phyloP scores from a whole-genome alignment of 2,329 filamentous ascomycete genomes.

The Lasiodiplodia citricola region DNA sequence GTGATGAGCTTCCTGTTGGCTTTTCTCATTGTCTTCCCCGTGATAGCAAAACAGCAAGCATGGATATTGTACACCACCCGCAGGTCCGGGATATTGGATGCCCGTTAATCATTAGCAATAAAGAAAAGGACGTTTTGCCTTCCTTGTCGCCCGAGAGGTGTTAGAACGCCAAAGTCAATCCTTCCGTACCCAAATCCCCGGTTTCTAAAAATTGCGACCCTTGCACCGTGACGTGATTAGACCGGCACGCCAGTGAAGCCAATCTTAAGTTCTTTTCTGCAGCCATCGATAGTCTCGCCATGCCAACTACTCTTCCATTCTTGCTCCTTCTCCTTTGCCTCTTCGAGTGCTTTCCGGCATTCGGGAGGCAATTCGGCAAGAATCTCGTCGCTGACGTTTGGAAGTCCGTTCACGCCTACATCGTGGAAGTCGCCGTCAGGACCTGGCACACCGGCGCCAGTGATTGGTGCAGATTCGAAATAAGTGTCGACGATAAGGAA shows the following conservation, averaged over 20 bases:
- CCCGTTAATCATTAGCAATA: slow-evolving; percentile 5
- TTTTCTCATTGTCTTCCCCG: background rate
- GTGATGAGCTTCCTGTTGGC: background rate
- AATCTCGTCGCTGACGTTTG: slow-evolving; percentile 69
- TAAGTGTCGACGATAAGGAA: slow-evolving; percentile 67
- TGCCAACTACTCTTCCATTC: slow-evolving; percentile 79
- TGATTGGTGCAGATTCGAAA: slow-evolving; percentile 63
- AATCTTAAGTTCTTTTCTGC: slow-evolving; percentile 52
- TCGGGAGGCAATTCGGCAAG: slow-evolving; percentile 69
- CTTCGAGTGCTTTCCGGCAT: slow-evolving; percentile 74
- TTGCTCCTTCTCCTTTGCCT: slow-evolving; percentile 67
- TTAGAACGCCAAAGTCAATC: background rate
- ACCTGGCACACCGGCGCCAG: slow-evolving; percentile 65
- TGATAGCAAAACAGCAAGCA: background rate
- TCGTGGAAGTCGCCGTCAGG: slow-evolving; percentile 59
- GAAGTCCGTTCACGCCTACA: slow-evolving; percentile 61
- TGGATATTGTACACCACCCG: slow-evolving; percentile 8
- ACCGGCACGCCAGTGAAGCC: slow-evolving; percentile 57
- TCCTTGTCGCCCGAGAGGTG: background rate
- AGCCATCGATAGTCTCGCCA: slow-evolving; percentile 65
- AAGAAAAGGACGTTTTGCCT: background rate
- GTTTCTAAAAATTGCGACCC: background rate
- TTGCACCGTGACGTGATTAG: slow-evolving; percentile 32
- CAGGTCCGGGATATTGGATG: slow-evolving; percentile 1
- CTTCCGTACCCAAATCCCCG: background rate